Evolutionary conservation across 495 filamentous ascomycete genomes (phyloP).

Genomic region (Penicillium canariense): DNA sequence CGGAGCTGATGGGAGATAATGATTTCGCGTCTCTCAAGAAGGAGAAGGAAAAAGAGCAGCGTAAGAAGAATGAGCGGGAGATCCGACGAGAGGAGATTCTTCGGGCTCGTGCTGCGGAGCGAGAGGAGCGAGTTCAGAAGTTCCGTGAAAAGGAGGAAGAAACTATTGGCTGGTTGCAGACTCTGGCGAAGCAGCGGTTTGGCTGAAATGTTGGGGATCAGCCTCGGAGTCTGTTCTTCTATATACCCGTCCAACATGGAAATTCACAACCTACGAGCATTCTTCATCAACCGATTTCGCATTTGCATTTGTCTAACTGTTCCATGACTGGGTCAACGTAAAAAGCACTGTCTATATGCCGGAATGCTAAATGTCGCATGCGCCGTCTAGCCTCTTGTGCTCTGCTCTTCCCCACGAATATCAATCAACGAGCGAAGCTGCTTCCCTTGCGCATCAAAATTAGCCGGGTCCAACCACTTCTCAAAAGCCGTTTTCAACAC

Average conservation of each 20-base stretch:
- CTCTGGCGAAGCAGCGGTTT: conserved; percentile 46
- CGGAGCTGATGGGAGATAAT: conserved; percentile 44
- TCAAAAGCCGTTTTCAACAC: conserved; percentile 45
- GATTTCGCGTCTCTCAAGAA: conserved; percentile 41
- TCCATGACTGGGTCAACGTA: too few relatives aligned
- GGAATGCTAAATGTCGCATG: too few relatives aligned
- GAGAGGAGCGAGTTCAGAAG: conserved; percentile 43
- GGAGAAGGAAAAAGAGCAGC: conserved; percentile 38
- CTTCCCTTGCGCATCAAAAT: conserved; percentile 47
- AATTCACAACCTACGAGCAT: not conserved
- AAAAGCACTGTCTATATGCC: too few relatives aligned
- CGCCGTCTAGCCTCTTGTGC: too few relatives aligned
- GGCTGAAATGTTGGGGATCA: conserved; percentile 25
- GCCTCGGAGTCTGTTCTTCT: not conserved
- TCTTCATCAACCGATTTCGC: too few relatives aligned
- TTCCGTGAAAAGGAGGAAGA: conserved; percentile 46
- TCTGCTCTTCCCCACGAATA: not conserved
- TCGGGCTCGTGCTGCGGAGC: conserved; percentile 38
- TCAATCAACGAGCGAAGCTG: conserved; percentile 36
- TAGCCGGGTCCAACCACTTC: conserved; percentile 44
- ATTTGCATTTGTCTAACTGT: too few relatives aligned
- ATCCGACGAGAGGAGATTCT: conserved; percentile 44
- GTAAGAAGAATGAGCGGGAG: conserved; percentile 46
- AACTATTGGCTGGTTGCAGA: conserved; percentile 46
- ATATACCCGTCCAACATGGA: not conserved